A percentile compares a stretch with the other conserved stretches of the same genome.
Evolutionary conservation across 176 grass and related monocot genomes (phyloP).

Genomic region (Zoysia japonica): DNA sequence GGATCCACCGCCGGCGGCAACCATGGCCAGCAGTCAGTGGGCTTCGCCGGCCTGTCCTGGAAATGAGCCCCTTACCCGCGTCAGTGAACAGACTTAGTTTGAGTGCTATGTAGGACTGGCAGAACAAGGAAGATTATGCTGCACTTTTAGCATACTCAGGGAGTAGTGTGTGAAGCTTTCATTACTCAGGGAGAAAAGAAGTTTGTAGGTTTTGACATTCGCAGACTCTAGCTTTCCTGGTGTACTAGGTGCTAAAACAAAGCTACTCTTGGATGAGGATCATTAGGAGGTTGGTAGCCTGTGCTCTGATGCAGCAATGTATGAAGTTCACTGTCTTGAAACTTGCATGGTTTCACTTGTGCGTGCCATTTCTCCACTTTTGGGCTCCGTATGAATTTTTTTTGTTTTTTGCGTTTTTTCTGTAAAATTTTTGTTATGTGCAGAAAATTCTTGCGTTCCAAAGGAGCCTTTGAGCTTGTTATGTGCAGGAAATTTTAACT

Average conservation of each 20-base stretch:
- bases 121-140: background rate
- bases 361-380: background rate
- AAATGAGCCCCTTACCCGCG: conserved; percentile 49
- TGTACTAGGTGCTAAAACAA: conserved; percentile 12
- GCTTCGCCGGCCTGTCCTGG: conserved; percentile 70
- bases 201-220: background rate
- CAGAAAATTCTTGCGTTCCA: background rate
- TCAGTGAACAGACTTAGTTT: conserved; percentile 10
- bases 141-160: background rate
- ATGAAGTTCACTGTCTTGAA: background rate
- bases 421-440: background rate
- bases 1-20: conserved; percentile 40
- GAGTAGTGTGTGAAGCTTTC: conserved; percentile 7
- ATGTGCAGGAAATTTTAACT: background rate
- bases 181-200: conserved; percentile 7
- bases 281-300: background rate
- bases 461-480: background rate
- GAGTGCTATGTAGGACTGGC: conserved; percentile 16
- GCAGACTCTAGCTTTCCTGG: conserved; percentile 16
- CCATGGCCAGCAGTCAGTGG: conserved; percentile 50
- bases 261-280: conserved; percentile 2
- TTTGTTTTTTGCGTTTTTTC: background rate
- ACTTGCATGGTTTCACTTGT: background rate
- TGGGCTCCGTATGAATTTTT: background rate
- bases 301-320: background rate